Evolutionary conservation across 768 basidiomycete species (phyloP).

Genomic region (Russula compacta): DNA sequence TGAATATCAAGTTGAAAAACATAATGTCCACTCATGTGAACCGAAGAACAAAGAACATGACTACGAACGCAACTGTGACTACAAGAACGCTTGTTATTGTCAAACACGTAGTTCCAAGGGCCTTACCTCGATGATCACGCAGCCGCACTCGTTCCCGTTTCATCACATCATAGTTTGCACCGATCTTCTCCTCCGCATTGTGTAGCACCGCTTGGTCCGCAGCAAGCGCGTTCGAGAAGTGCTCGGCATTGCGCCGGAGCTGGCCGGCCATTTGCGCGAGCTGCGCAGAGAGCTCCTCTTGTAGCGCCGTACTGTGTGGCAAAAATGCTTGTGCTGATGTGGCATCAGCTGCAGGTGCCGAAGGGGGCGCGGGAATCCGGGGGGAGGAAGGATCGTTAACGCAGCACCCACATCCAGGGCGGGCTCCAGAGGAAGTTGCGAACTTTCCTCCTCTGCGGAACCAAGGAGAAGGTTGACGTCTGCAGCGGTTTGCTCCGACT

Average conservation of each 20-base stretch:
- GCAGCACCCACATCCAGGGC: not conserved
- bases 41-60: conserved; percentile 68
- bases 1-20: too few species aligned
- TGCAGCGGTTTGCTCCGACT: not conserved
- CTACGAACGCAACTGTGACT: conserved; percentile 58
- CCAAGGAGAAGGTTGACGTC: conserved; percentile 9
- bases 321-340: not conserved
- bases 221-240: conserved; percentile 64
- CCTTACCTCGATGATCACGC: conserved; percentile 37
- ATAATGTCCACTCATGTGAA: conserved; percentile 32
- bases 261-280: conserved; percentile 82
- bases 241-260: conserved; percentile 72
- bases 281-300: conserved; percentile 66
- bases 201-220: conserved; percentile 69
- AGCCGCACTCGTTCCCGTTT: conserved; percentile 48
- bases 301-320: conserved; percentile 33
- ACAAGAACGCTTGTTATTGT: conserved; percentile 44
- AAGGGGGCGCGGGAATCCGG: not conserved
- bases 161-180: conserved; percentile 64
- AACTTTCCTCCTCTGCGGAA: not conserved
- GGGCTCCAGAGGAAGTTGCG: not conserved
- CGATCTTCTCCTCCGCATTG: conserved; percentile 60
- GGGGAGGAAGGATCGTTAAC: not conserved
- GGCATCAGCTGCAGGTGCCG: not conserved
- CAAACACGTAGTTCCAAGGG: conserved; percentile 46